Percentiles rank a stretch among this genome's conserved stretches.
These are phyloP conservation scores for Jatropha podagrica DNA, from an alignment of 441 rosid genomes.

Conservation along the genomic window DNA sequence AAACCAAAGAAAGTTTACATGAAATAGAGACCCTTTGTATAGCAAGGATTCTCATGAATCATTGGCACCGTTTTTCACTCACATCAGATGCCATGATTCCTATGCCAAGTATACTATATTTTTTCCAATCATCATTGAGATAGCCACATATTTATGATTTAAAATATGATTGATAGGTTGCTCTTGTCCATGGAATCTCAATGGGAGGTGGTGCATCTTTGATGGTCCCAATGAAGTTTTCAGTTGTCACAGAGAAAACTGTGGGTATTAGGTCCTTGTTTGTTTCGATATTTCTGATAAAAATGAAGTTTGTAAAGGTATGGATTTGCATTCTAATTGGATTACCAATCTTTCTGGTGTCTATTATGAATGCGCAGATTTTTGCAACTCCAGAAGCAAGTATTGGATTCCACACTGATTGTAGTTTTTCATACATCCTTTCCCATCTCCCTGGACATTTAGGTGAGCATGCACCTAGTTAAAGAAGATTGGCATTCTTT, in stretches of 20 bases:
- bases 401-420: slow-evolving; percentile 91
- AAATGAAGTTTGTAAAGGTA: not conserved
- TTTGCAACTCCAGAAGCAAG: slow-evolving; percentile 94
- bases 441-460: slow-evolving; percentile 80
- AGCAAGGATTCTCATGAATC: not conserved
- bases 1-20: not conserved
- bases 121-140: not conserved
- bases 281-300: not conserved
- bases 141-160: not conserved
- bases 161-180: slow-evolving; percentile 45
- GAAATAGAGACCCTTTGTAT: not conserved
- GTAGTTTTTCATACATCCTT: slow-evolving; percentile 81
- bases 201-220: slow-evolving; percentile 97
- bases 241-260: slow-evolving; percentile 89
- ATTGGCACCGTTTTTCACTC: not conserved
- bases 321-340: not conserved
- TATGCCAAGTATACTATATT: not conserved
- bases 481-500: slow-evolving; percentile 19
- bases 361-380: slow-evolving; percentile 43
- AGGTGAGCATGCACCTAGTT: slow-evolving; percentile 48
- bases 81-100: not conserved
- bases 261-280: slow-evolving; percentile 41
- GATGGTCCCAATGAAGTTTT: slow-evolving; percentile 90
- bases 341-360: not conserved
- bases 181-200: slow-evolving; percentile 79